These are phyloP conservation scores for Elymus sibiricus DNA, from an alignment of 176 grass and related monocot species.

Conservation along the genomic window DNA sequence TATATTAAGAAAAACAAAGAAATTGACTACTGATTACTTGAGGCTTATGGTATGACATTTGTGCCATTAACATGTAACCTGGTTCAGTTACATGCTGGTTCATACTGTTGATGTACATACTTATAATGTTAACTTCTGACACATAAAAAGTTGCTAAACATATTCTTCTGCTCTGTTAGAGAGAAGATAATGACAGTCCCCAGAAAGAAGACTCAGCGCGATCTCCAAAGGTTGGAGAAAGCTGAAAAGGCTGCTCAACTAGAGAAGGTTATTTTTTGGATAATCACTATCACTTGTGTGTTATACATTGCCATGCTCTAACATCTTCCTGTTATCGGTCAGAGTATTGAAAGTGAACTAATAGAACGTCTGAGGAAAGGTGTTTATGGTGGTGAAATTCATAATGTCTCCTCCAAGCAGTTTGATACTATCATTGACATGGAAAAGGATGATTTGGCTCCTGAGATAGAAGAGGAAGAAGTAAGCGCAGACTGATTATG, in stretches of 20 bases:
- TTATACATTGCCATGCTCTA: background rate
- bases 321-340: conserved; percentile 7
- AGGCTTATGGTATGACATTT: background rate
- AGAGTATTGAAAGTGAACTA: conserved; percentile 90
- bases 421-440: conserved; percentile 53
- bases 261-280: conserved; percentile 65
- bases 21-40: background rate
- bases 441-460: conserved; percentile 35
- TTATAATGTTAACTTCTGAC: background rate
- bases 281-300: background rate
- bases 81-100: conserved; percentile 3
- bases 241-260: conserved; percentile 79
- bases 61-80: conserved; percentile 6
- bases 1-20: background rate
- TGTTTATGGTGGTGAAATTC: conserved; percentile 75
- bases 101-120: background rate
- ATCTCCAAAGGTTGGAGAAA: conserved; percentile 70
- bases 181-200: conserved; percentile 96
- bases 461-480: conserved; percentile 61
- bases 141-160: conserved; percentile 19
- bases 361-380: conserved; percentile 85
- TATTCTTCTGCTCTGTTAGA: conserved; percentile 34
- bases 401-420: conserved; percentile 47
- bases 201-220: conserved; percentile 59
- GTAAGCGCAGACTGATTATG: conserved; percentile 35